Base-by-base conservation (phyloP, 306 rosid species). In the Citrullus mucosospermus region DNA sequence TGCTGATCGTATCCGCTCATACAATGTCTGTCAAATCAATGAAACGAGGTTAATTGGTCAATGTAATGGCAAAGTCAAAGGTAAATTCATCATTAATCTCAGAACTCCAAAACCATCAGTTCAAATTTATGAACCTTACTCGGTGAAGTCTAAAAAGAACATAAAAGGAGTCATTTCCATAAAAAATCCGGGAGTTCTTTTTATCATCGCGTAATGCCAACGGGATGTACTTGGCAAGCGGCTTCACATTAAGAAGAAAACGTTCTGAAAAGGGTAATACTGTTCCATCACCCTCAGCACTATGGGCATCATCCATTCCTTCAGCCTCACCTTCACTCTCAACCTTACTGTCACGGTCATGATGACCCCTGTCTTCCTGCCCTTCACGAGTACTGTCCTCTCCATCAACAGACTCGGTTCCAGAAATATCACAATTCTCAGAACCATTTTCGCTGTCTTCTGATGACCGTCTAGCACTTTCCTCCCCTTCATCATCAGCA, bases 291-390 rank as follows among this genome's bases (percentile, higher is more conserved):
- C 92, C 96, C 72, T 88, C 95, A 68, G 78, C 85, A 48, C 81
- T 79, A 77, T 92, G 97, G 61, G 81, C 87, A 84, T 91, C 97
- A 76, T 83, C 85, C 82, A 85, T 84, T 79, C 90, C 98, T 75
- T 91, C 99, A 43, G 91, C 97, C 88, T 96, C 99, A 44, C 97
- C 99, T 88, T 95, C 99, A 80, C 99, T 92, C 90, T 92, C 99
- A 83, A 86, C 99, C 91, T 91, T 96, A 79, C 86, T 92, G 83
- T 91, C 93, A 78, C 82, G 87, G 68, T 86, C 98, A 75, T 89
- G 93, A 28, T 81, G 90, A 56, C 88, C 98, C n/a, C 82, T 83
- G 82, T 90, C 96, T 58, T 88, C 96, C 80, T 88, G 97, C 78
- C 89, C 99, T 80, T 87, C 98, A 12, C 86, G 85, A 36, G 88